A percentile compares a stretch with the other conserved stretches of the same genome.
These are phyloP conservation scores for Candida yuanshanica DNA, from an alignment of 805 yeast genomes.

Conservation along the genomic window DNA sequence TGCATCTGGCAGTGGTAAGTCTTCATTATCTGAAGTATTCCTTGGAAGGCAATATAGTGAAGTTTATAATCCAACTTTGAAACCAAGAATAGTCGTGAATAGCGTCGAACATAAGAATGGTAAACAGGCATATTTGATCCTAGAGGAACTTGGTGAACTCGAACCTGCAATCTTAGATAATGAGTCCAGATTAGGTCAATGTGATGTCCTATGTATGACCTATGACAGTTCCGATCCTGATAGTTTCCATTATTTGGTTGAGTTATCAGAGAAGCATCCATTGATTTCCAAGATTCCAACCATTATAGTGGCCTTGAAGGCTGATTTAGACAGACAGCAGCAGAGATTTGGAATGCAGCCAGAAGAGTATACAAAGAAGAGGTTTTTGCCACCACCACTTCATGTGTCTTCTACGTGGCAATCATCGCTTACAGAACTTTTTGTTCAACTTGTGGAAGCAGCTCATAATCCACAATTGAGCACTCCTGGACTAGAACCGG, in stretches of 20 bases:
- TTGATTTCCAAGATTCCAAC: constrained; percentile 65
- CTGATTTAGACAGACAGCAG: constrained; percentile 93
- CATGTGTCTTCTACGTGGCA: constrained; percentile 92
- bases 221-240: constrained; percentile 97
- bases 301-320: constrained; percentile 87
- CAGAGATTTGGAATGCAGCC: constrained; percentile 86
- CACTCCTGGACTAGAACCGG: constrained; percentile 75
- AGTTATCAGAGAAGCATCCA: constrained; percentile 56
- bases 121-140: constrained; percentile 84
- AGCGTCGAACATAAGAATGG: constrained; percentile 93
- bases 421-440: constrained; percentile 75
- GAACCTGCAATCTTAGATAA: constrained; percentile 81
- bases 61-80: constrained; percentile 72
- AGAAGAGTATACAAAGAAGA: constrained; percentile 68
- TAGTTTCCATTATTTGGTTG: constrained; percentile 77
- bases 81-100: constrained; percentile 79
- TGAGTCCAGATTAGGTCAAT: constrained; percentile 60
- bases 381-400: constrained; percentile 72
- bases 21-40: constrained; percentile 78
- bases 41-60: constrained; percentile 68
- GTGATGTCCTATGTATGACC: constrained; percentile 85
- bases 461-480: constrained; percentile 73
- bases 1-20: constrained; percentile 80
- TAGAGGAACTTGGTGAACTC: constrained; percentile 85
- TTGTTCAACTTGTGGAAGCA: constrained; percentile 83